These are phyloP conservation scores for Exophiala sp. DNA, from an alignment of 2,329 filamentous ascomycete genomes.

Conservation along the genomic window DNA sequence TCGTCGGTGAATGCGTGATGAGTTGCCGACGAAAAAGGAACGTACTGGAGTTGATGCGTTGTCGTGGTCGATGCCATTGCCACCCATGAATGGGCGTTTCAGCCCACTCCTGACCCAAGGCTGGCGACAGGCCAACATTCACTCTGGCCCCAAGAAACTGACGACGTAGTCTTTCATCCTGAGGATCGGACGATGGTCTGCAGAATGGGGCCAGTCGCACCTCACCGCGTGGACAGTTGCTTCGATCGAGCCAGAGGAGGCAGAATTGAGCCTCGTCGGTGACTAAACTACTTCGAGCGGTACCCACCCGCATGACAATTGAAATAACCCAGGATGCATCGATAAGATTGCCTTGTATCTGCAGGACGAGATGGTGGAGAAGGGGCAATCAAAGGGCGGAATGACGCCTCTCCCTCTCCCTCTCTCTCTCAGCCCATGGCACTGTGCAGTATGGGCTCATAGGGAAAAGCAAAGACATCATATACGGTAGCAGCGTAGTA, in stretches of 20 bases:
- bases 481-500: too few species aligned
- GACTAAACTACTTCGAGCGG: background rate
- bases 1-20: too few species aligned
- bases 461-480: too few species aligned
- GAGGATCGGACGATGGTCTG: background rate
- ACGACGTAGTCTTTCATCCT: too few species aligned
- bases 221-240: background rate
- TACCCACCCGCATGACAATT: background rate
- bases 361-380: conserved; percentile 1
- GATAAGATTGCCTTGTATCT: conserved; percentile 1
- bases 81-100: too few species aligned
- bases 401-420: background rate
- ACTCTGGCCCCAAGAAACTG: too few species aligned
- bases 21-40: too few species aligned
- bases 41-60: too few species aligned
- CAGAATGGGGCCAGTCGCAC: background rate
- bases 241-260: background rate
- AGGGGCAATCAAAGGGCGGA: background rate
- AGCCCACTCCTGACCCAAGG: too few species aligned
- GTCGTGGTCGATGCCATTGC: too few species aligned
- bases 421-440: background rate
- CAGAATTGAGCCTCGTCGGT: background rate
- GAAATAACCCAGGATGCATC: background rate
- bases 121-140: too few species aligned
- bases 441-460: background rate